Evolutionary conservation across 1,284 basidiomycete genomes (phyloP).

Genomic region (Puccinia hordei): DNA sequence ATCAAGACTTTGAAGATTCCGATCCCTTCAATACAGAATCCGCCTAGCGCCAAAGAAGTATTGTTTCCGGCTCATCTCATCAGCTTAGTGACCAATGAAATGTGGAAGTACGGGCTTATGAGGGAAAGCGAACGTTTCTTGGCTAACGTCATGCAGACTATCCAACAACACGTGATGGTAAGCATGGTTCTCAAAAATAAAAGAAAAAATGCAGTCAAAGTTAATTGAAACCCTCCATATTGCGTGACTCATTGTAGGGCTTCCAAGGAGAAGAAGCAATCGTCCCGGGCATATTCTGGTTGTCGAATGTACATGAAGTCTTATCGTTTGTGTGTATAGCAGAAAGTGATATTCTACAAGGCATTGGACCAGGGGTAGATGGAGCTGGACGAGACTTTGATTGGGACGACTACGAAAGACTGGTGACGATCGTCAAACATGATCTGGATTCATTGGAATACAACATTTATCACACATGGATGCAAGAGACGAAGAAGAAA

Average conservation of each 20-base stretch:
- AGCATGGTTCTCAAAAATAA: constrained; percentile 58
- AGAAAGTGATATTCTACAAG: constrained; percentile 96
- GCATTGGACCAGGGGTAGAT: constrained; percentile 87
- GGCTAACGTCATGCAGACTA: constrained; percentile 97
- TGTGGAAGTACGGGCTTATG: constrained; percentile 99
- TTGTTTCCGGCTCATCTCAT: constrained; percentile 99
- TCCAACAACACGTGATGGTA: constrained; percentile 97
- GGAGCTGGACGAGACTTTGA: constrained; percentile 89
- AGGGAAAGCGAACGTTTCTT: constrained; percentile 95
- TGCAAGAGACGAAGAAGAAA: constrained; percentile 97
- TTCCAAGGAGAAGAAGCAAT: constrained; percentile 94
- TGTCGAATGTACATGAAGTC: constrained; percentile 99
- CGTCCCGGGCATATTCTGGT: constrained; percentile 95
- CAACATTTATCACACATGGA: constrained; percentile 99
- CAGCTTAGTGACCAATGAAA: constrained; percentile 95
- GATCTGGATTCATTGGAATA: constrained; percentile 98
- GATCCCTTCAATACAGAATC: constrained; percentile 82
- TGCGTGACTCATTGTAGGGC: constrained; percentile 56
- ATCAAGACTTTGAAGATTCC: constrained; percentile 92
- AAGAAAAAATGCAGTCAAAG: too few species aligned
- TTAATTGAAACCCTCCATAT: background rate
- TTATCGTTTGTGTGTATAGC: constrained; percentile 98
- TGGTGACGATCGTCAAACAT: constrained; percentile 96
- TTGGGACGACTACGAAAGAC: constrained; percentile 94
- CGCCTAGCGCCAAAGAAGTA: constrained; percentile 92